These are phyloP conservation scores for Fusarium guadeloupense DNA, from an alignment of 2,329 filamentous ascomycete genomes.

Conservation along the genomic window DNA sequence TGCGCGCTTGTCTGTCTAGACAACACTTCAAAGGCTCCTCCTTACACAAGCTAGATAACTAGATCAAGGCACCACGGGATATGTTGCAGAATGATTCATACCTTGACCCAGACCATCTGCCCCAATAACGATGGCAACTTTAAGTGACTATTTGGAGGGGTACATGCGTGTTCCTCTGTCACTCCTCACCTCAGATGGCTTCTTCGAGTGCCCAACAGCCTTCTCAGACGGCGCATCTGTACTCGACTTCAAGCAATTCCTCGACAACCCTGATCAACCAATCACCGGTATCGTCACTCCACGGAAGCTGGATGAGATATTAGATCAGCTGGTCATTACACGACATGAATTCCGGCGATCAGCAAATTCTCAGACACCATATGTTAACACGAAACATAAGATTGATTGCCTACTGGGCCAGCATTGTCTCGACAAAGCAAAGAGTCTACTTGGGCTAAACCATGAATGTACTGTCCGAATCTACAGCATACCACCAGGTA, in stretches of 20 bases:
- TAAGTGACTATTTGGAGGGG: constrained; percentile 8
- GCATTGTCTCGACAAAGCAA: neutral
- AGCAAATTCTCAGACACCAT: neutral
- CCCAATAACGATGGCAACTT: neutral
- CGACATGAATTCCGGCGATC: neutral
- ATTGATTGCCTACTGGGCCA: constrained; percentile 2
- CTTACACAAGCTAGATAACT: too few species aligned
- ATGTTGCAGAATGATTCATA: too few species aligned
- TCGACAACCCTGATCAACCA: neutral
- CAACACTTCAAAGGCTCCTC: too few species aligned
- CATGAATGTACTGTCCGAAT: constrained; percentile 1
- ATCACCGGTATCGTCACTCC: constrained; percentile 15
- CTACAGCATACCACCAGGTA: constrained; percentile 3
- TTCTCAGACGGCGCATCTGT: constrained; percentile 1
- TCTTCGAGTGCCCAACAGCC: constrained; percentile 1
- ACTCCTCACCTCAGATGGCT: constrained; percentile 14
- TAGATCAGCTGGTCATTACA: neutral
- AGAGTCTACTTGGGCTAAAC: neutral
- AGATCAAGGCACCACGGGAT: too few species aligned
- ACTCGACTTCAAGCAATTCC: constrained; percentile 5
- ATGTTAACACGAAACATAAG: neutral
- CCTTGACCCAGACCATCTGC: too few species aligned
- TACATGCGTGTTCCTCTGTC: neutral
- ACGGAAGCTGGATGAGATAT: neutral
- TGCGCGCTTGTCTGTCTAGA: too few species aligned